Percentiles rank a stretch among this genome's conserved stretches.
phyloP scores from a whole-genome alignment of 192 early-diverging fungal genomes.

The Coemansia sp. region DNA sequence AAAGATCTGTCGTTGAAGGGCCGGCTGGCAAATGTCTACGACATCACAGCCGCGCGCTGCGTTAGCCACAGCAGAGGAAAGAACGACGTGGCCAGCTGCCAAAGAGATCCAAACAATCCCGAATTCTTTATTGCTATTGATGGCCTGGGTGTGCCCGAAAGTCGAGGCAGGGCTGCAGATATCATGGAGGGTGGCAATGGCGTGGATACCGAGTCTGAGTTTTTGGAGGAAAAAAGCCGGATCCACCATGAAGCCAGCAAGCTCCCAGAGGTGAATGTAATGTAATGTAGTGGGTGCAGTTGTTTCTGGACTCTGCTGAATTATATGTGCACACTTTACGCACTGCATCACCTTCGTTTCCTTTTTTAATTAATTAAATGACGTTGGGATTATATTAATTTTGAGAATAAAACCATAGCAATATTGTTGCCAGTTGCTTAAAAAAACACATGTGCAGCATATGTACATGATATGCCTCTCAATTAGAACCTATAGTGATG shows the following conservation, averaged over 20 bases:
- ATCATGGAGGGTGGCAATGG: constrained; percentile 1
- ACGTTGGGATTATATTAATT: neutral
- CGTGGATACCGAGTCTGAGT: constrained; percentile 5
- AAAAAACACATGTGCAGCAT: neutral
- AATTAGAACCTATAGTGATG: no score
- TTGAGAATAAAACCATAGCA: neutral
- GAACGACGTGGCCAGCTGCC: constrained; percentile 34
- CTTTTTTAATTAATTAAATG: no score
- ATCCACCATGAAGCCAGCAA: constrained; percentile 28
- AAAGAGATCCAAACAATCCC: constrained; percentile 40
- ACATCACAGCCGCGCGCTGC: constrained; percentile 29
- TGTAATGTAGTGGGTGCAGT: neutral
- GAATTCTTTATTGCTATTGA: constrained; percentile 43
- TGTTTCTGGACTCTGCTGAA: no score
- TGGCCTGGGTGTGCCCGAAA: constrained; percentile 5
- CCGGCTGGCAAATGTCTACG: constrained; percentile 22
- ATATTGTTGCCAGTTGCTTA: neutral
- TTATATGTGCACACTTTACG: no score
- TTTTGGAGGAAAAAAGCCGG: constrained; percentile 11
- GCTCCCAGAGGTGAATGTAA: constrained; percentile 18
- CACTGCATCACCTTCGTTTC: no score
- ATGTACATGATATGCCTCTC: no score
- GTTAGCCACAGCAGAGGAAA: constrained; percentile 32
- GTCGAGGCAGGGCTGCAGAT: constrained; percentile 5
- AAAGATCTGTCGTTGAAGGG: constrained; percentile 35